A percentile compares a stretch with the other conserved stretches of the same genome.
Evolutionary conservation across 2,329 filamentous ascomycete genomes (phyloP).

Genomic region (Gnomoniopsis smithogilvyi): DNA sequence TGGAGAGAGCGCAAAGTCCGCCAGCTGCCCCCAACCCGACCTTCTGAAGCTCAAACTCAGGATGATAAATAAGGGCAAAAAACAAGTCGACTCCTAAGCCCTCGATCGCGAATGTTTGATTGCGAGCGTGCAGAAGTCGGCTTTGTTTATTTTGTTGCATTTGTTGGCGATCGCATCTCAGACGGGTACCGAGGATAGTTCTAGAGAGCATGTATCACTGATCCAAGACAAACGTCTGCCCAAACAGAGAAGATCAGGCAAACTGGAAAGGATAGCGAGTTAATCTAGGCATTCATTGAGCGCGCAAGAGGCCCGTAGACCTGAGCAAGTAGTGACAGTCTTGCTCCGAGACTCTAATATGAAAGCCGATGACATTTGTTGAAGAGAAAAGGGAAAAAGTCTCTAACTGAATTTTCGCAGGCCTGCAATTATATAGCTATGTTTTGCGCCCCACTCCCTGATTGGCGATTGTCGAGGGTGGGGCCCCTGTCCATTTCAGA

Average conservation of each 20-base stretch:
- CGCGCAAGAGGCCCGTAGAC: constrained; percentile 83
- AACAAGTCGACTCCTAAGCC: constrained; percentile 18
- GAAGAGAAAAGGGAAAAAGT: constrained; percentile 44
- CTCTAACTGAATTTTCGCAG: constrained; percentile 23
- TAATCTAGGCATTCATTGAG: constrained; percentile 96
- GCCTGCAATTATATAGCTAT: constrained; percentile 18
- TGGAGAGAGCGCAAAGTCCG: constrained; percentile 71
- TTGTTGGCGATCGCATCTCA: neutral
- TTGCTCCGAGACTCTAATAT: constrained; percentile 99
- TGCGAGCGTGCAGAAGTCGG: neutral
- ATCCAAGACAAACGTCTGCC: constrained; percentile 35
- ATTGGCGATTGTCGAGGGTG: neutral
- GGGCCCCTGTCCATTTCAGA: neutral
- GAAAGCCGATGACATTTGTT: constrained; percentile 80
- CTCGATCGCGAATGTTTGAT: neutral
- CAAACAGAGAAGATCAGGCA: constrained; percentile 47
- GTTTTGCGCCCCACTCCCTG: neutral
- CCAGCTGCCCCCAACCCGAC: constrained; percentile 81
- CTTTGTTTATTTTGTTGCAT: neutral
- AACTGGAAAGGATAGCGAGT: constrained; percentile 71
- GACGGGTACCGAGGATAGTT: neutral
- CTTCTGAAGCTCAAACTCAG: constrained; percentile 81
- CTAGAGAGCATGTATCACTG: constrained; percentile 33
- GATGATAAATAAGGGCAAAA: constrained; percentile 53
- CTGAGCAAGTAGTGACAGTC: constrained; percentile 91